A percentile compares a stretch with the other conserved stretches of the same genome.
These are phyloP conservation scores for Klebsormidium nitens DNA, from an alignment of 139 green algal genomes.

Conservation along the genomic window DNA sequence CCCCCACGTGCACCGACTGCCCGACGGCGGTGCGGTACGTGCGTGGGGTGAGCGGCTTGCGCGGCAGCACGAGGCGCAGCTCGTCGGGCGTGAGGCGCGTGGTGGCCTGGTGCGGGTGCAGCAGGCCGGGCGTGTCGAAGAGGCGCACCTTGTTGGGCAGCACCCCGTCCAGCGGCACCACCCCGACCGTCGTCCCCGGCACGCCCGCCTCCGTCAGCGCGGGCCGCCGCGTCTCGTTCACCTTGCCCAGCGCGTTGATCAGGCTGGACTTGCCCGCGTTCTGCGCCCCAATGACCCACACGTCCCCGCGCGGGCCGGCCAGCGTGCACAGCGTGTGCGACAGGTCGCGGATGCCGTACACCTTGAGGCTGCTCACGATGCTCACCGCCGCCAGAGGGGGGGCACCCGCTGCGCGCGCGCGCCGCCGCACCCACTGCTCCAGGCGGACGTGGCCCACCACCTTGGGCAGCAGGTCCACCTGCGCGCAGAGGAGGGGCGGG, in stretches of 20 bases:
- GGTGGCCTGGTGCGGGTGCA: conserved; percentile 73
- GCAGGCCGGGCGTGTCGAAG: conserved; percentile 93
- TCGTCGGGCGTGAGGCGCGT: conserved; percentile 63
- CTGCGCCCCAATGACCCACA: conserved; percentile 89
- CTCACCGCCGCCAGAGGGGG: conserved; percentile 52
- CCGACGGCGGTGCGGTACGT: conserved; percentile 76
- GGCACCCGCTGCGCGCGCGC: conserved; percentile 47
- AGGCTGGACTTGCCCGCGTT: conserved; percentile 92
- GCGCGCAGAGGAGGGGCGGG: no score
- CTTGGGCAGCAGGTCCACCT: conserved; percentile 34
- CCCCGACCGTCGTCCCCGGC: conserved; percentile 89
- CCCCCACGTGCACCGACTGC: conserved; percentile 72
- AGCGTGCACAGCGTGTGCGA: neutral
- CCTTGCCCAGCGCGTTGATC: conserved; percentile 77
- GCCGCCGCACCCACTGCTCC: conserved; percentile 57
- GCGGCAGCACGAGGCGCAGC: conserved; percentile 34
- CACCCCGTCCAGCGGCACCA: conserved; percentile 72
- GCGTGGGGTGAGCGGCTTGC: conserved; percentile 63
- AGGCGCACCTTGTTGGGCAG: conserved; percentile 64
- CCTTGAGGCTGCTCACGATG: conserved; percentile 6
- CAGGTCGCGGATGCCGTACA: conserved; percentile 8
- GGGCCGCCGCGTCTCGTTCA: neutral
- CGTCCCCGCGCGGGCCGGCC: conserved; percentile 58
- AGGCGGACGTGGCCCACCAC: conserved; percentile 16
- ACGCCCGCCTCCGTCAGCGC: conserved; percentile 75